A percentile compares a stretch with the other conserved stretches of the same genome.
Evolutionary conservation across 805 yeast genomes (phyloP).

Genomic region (Sungouiozyma intestinalis): DNA sequence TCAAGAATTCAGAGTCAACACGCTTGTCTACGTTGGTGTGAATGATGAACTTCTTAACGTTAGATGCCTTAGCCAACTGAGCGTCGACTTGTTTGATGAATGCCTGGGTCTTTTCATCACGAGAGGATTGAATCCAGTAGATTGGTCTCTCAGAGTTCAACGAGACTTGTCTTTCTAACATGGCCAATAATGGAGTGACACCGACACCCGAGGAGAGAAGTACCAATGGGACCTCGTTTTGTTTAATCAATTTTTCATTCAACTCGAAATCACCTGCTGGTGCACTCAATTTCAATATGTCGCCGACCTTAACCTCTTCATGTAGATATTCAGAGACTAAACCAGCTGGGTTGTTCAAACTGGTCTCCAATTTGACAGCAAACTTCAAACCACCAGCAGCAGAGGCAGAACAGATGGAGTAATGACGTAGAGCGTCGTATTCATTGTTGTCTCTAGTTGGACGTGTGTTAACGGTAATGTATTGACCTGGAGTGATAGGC

Average conservation of each 20-base stretch:
- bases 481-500: slow-evolving; percentile 31
- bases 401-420: slow-evolving; percentile 40
- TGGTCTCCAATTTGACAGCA: slow-evolving; percentile 40
- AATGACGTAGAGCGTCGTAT: slow-evolving; percentile 43
- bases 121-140: slow-evolving; percentile 25
- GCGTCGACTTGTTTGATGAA: slow-evolving; percentile 18
- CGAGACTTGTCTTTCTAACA: slow-evolving; percentile 31
- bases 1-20: slow-evolving; percentile 17
- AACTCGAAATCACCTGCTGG: slow-evolving; percentile 48
- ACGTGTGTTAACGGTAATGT: slow-evolving; percentile 29
- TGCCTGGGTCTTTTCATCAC: slow-evolving; percentile 15
- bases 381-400: slow-evolving; percentile 39
- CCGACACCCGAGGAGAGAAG: slow-evolving; percentile 58
- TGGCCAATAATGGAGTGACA: slow-evolving; percentile 51
- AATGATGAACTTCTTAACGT: slow-evolving; percentile 10
- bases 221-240: slow-evolving; percentile 28
- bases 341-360: slow-evolving; percentile 30
- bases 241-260: slow-evolving; percentile 18
- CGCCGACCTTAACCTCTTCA: slow-evolving; percentile 38
- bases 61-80: slow-evolving; percentile 10
- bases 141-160: slow-evolving; percentile 23
- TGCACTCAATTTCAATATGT: slow-evolving; percentile 39
- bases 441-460: slow-evolving; percentile 30
- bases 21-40: slow-evolving; percentile 19
- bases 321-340: slow-evolving; percentile 42